Conservation (phyloP, 139 green algal species). For the Asterochloris sp. region DNA sequence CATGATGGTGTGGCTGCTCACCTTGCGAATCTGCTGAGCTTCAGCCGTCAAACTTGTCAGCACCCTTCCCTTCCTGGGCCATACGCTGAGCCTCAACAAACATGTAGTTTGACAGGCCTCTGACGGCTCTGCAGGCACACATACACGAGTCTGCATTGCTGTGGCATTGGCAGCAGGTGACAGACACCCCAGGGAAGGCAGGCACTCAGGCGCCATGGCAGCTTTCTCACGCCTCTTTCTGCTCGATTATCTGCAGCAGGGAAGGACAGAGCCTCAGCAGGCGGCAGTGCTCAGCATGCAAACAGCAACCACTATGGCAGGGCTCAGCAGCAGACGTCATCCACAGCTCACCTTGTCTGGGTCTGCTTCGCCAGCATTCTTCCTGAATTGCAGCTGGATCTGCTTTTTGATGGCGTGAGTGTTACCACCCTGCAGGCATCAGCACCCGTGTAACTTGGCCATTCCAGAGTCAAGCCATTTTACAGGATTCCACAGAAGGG, state of each 20-base stretch:
- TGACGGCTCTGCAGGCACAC: constrained; percentile 30
- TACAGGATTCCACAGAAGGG: not conserved
- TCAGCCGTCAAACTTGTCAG: constrained; percentile 44
- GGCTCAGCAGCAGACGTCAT: not conserved
- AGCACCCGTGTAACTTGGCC: not conserved
- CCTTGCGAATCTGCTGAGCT: not conserved
- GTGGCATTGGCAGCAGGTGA: not conserved
- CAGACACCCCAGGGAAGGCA: not conserved
- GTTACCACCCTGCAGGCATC: constrained; percentile 28
- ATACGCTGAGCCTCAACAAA: constrained; percentile 58
- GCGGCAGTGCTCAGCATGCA: not conserved
- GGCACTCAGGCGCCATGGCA: too few relatives aligned
- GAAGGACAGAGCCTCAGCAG: not conserved
- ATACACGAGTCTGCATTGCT: not conserved
- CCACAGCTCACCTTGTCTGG: constrained; percentile 29
- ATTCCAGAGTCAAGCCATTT: not conserved
- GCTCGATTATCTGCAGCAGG: constrained; percentile 41
- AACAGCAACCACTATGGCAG: not conserved
- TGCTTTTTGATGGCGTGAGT: constrained; percentile 29
- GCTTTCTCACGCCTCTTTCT: constrained; percentile 44
- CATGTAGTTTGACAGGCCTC: constrained; percentile 66
- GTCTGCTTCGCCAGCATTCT: constrained; percentile 53
- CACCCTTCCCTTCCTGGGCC: constrained; percentile 38
- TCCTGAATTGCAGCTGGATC: constrained; percentile 37
- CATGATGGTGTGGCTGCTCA: too few relatives aligned